Percentiles rank a stretch among this genome's conserved stretches.
phyloP scores from a whole-genome alignment of 2,329 filamentous ascomycete species.

The Pyricularia grisea region DNA sequence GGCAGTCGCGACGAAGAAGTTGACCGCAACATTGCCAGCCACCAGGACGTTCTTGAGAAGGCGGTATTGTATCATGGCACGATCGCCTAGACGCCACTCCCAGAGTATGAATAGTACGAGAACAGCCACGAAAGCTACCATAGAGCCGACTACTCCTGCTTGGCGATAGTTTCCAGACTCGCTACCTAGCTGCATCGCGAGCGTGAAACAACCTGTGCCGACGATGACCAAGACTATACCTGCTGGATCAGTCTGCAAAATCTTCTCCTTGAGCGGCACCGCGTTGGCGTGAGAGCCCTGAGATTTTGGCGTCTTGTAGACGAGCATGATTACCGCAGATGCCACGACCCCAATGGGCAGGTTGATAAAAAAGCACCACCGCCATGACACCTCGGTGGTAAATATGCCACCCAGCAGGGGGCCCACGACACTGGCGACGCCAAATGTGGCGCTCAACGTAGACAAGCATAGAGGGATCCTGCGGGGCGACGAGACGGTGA shows the following conservation, averaged over 20 bases:
- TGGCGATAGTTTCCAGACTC: neutral
- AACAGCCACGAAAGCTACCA: neutral
- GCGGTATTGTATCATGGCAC: slow-evolving; percentile 1
- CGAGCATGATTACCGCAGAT: neutral
- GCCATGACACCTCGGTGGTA: slow-evolving; percentile 27
- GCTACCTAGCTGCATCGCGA: slow-evolving; percentile 2
- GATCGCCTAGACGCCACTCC: neutral
- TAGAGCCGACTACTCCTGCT: neutral
- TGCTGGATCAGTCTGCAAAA: neutral
- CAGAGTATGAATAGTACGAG: neutral
- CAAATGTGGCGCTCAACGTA: slow-evolving; percentile 14
- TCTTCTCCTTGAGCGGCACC: neutral
- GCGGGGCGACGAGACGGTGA: slow-evolving; percentile 24
- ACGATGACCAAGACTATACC: slow-evolving; percentile 2
- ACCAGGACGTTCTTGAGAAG: neutral
- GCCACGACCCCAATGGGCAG: slow-evolving; percentile 28
- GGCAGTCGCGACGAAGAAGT: slow-evolving; percentile 1
- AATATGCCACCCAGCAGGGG: slow-evolving; percentile 34
- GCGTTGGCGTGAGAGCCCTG: neutral
- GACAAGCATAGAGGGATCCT: slow-evolving; percentile 24
- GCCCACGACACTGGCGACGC: slow-evolving; percentile 33
- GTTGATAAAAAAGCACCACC: slow-evolving; percentile 37
- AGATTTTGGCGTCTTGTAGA: neutral
- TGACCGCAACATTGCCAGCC: neutral
- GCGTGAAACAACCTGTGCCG: neutral